Conservation (phyloP, 345 rosid genomes). For the Raphanus raphanistrum region DNA sequence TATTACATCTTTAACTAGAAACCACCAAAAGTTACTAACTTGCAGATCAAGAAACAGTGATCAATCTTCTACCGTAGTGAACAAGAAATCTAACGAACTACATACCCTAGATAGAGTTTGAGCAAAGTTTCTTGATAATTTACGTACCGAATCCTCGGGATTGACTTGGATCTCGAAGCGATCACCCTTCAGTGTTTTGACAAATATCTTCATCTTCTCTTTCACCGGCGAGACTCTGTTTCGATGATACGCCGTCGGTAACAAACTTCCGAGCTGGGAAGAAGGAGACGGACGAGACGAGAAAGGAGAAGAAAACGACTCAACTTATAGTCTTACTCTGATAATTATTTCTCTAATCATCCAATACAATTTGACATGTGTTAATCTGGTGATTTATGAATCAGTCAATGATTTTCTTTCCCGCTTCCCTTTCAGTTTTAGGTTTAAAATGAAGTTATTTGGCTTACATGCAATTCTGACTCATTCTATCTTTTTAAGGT, state of each 20-base stretch:
- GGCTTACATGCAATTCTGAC: not conserved
- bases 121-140: not conserved
- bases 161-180: constrained; percentile 48
- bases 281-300: not conserved
- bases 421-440: not conserved
- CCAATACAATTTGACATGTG: not conserved
- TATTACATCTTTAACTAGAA: no score
- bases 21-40: not conserved
- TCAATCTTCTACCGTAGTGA: not conserved
- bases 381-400: no score
- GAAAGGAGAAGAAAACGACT: not conserved
- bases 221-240: not conserved
- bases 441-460: not conserved
- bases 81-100: not conserved
- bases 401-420: not conserved
- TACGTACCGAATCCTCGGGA: constrained; percentile 40
- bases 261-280: not conserved
- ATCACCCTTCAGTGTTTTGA: constrained; percentile 45
- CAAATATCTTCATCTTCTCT: constrained; percentile 40
- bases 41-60: not conserved
- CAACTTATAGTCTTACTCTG: not conserved
- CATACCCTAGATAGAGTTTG: not conserved
- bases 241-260: not conserved
- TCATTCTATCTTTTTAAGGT: not conserved
- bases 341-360: not conserved